Evolutionary conservation across 371 early-diverging fungal species (phyloP).

Genomic region (Mucor indicus): DNA sequence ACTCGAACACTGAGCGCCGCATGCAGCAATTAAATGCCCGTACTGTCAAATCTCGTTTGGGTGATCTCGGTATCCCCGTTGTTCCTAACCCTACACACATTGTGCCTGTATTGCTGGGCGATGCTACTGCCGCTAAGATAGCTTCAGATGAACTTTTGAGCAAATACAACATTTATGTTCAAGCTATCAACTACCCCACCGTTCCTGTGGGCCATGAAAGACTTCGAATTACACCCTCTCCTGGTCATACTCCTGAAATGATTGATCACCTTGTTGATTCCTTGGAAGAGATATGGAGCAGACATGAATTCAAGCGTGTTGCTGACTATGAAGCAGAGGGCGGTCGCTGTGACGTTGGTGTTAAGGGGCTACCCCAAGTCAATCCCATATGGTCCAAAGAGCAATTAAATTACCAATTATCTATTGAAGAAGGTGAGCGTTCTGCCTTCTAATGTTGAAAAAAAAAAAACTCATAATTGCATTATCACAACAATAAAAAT

Average conservation of each 20-base stretch:
- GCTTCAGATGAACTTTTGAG: constrained; percentile 89
- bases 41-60: constrained; percentile 79
- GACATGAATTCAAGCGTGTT: constrained; percentile 80
- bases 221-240: constrained; percentile 96
- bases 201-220: constrained; percentile 95
- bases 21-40: constrained; percentile 91
- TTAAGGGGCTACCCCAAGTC: constrained; percentile 26
- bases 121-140: constrained; percentile 89
- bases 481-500: too few relatives aligned
- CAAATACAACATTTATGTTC: constrained; percentile 93
- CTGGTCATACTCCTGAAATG: constrained; percentile 84
- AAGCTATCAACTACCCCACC: constrained; percentile 97
- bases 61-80: constrained; percentile 88
- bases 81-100: constrained; percentile 98
- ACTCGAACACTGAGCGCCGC: constrained; percentile 80
- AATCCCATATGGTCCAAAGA: constrained; percentile 65
- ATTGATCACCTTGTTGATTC: constrained; percentile 83
- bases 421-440: too few relatives aligned
- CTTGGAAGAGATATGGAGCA: constrained; percentile 83
- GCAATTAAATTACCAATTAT: constrained; percentile 37
- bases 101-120: constrained; percentile 95
- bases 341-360: constrained; percentile 88
- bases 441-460: too few relatives aligned
- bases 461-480: too few relatives aligned
- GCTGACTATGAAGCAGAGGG: constrained; percentile 84